These are phyloP conservation scores for Austroboletus sp. DNA, from an alignment of 1,284 basidiomycete species.

Conservation along the genomic window DNA sequence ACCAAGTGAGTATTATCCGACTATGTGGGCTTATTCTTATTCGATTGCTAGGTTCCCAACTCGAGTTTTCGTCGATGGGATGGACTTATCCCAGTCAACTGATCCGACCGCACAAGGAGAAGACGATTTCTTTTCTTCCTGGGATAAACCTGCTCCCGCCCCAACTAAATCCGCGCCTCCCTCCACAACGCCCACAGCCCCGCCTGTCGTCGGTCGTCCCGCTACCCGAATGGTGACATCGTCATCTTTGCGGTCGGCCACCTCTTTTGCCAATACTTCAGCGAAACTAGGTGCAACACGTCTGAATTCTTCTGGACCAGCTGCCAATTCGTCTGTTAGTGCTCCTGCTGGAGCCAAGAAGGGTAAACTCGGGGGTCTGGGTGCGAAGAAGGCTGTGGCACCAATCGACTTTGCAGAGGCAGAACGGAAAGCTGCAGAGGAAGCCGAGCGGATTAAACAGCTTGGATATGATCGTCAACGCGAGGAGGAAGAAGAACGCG, in stretches of 20 bases:
- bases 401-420: slow-evolving; percentile 89
- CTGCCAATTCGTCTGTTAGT: slow-evolving; percentile 30
- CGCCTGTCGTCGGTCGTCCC: slow-evolving; percentile 30
- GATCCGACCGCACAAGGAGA: slow-evolving; percentile 41
- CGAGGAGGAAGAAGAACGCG: slow-evolving; percentile 67
- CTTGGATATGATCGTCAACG: slow-evolving; percentile 81
- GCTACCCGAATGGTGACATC: slow-evolving; percentile 63
- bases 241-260: slow-evolving; percentile 44
- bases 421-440: slow-evolving; percentile 79
- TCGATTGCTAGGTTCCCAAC: slow-evolving; percentile 57
- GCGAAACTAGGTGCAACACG: slow-evolving; percentile 50
- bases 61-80: slow-evolving; percentile 75
- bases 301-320: slow-evolving; percentile 45
- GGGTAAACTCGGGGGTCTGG: slow-evolving; percentile 74
- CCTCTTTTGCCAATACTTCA: slow-evolving; percentile 33
- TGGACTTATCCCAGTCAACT: slow-evolving; percentile 41
- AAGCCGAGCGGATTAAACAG: slow-evolving; percentile 83
- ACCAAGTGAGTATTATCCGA: slow-evolving; percentile 43
- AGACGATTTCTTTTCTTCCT: slow-evolving; percentile 92
- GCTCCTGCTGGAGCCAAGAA: slow-evolving; percentile 45
- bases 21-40: neutral
- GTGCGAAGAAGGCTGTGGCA: slow-evolving; percentile 74
- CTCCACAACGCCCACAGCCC: slow-evolving; percentile 37
- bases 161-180: slow-evolving; percentile 49
- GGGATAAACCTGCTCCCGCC: slow-evolving; percentile 70